Evolutionary conservation across 176 grass and related monocot species (phyloP).

Genomic region (Oryza glaberrima): DNA sequence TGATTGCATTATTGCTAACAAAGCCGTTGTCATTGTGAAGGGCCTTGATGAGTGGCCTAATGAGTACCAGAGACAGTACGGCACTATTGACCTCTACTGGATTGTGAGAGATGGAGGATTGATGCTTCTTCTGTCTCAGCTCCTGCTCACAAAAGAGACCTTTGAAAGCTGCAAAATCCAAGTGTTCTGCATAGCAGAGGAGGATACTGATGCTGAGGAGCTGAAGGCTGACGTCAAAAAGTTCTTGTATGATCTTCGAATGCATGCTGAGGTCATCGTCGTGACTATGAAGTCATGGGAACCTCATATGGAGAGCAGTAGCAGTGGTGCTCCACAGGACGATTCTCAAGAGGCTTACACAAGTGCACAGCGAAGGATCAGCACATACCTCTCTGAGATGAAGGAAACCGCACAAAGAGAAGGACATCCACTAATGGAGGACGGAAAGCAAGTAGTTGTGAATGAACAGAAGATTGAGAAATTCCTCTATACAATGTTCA

Average conservation of each 20-base stretch:
- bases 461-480: conserved; percentile 93
- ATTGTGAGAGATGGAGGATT: conserved; percentile 95
- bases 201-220: conserved; percentile 92
- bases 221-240: conserved; percentile 96
- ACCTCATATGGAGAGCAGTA: conserved; percentile 50
- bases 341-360: conserved; percentile 83
- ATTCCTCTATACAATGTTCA: conserved; percentile 93
- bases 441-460: conserved; percentile 76
- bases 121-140: conserved; percentile 95
- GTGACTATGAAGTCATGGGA: conserved; percentile 93
- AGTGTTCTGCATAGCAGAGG: conserved; percentile 96
- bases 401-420: conserved; percentile 66
- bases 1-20: conserved; percentile 98
- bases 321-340: conserved; percentile 64
- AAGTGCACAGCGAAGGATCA: conserved; percentile 74
- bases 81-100: conserved; percentile 98
- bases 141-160: conserved; percentile 90
- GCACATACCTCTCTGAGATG: conserved; percentile 77
- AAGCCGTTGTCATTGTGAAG: conserved; percentile 95
- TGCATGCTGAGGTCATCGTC: conserved; percentile 96
- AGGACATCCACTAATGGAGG: conserved; percentile 61
- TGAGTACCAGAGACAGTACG: conserved; percentile 89
- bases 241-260: conserved; percentile 95
- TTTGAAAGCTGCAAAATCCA: conserved; percentile 98
- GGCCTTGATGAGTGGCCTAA: conserved; percentile 99